Conservation (phyloP, 1,139 yeast genomes). For the Geotrichum citri-aurantii region DNA sequence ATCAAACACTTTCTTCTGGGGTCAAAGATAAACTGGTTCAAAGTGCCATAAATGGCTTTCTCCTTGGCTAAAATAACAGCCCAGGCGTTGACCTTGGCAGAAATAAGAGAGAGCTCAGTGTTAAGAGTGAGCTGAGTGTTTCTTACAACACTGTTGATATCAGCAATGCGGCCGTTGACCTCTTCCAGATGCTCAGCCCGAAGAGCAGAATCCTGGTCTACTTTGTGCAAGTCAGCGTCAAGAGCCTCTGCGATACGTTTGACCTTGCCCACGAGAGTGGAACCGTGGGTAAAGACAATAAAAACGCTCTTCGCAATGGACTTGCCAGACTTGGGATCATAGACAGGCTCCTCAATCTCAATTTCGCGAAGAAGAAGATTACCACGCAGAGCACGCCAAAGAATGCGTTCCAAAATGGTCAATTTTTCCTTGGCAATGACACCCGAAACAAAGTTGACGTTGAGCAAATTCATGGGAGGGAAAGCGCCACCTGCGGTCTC, state of each 20-base stretch:
- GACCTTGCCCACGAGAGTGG: constrained; percentile 60
- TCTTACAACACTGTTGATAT: constrained; percentile 61
- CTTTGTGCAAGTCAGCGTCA: constrained; percentile 70
- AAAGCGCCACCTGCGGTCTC: constrained; percentile 11
- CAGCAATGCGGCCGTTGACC: constrained; percentile 53
- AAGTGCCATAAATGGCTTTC: constrained; percentile 62
- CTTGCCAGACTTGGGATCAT: constrained; percentile 46
- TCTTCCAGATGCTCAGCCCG: constrained; percentile 56
- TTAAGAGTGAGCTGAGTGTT: constrained; percentile 67
- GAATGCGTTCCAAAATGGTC: constrained; percentile 68
- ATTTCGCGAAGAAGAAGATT: constrained; percentile 70
- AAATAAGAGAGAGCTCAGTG: constrained; percentile 71
- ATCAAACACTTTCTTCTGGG: constrained; percentile 79
- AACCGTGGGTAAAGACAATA: constrained; percentile 86
- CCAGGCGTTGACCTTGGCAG: constrained; percentile 74
- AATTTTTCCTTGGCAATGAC: constrained; percentile 71
- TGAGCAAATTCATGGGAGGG: constrained; percentile 5
- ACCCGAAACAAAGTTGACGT: constrained; percentile 65
- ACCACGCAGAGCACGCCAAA: constrained; percentile 92
- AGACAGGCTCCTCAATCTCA: constrained; percentile 57
- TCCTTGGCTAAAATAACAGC: constrained; percentile 63
- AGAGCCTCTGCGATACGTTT: constrained; percentile 73
- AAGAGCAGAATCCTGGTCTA: constrained; percentile 51
- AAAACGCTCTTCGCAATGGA: constrained; percentile 62
- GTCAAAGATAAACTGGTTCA: constrained; percentile 83